Evolutionary conservation across 2,329 filamentous ascomycete genomes (phyloP), one percentile per base, ranked within the genome.

Genomic region (Chaetomium globosum): DNA sequence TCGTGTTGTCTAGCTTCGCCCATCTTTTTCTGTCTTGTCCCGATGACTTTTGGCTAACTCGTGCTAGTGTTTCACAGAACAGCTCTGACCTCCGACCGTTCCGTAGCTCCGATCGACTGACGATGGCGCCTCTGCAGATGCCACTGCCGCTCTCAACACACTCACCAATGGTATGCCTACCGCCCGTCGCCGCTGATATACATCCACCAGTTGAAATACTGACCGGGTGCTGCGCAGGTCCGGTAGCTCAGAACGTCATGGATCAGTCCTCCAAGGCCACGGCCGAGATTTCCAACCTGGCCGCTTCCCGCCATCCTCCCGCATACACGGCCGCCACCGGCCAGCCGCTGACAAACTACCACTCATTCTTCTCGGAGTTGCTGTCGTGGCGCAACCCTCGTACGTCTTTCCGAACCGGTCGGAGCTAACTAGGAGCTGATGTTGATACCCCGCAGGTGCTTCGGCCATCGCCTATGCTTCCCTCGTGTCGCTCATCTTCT

Each of bases 301-400:
- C 84, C 72, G 82, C 82, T 67, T 75, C 85, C 70, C 84, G 85
- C 74, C 81, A 81, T 74, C 84, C 83, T 58, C 85, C 85, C 62
- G 69, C 77, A 59, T 78, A 80, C 65, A 80, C 80, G 39, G 81
- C 85, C 72, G 85, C 84, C 67, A 87, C 84, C 55, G 85, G 85
- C 72, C 85, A 89, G 76, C 83, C 83, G 59, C 77, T 89, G 73
- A 89, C 86, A 65, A 86, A 89, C 77, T 90, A 89, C 76, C 87
- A 90, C 79, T 89, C 87, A 19, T 86, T 89, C 78, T 90, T 90
- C 77, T 84, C 83, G 59, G 86, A 88, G 75, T 81, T 90, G 64
- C 80, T 90, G 67, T 89, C 87, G 70, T 90, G 88, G 86, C 82
- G 88, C 74, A 87, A 88, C 75, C 86, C 86, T 74, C 84, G 86